Conservation (phyloP, 2,329 filamentous ascomycete species). For the Colletotrichum liriopes region DNA sequence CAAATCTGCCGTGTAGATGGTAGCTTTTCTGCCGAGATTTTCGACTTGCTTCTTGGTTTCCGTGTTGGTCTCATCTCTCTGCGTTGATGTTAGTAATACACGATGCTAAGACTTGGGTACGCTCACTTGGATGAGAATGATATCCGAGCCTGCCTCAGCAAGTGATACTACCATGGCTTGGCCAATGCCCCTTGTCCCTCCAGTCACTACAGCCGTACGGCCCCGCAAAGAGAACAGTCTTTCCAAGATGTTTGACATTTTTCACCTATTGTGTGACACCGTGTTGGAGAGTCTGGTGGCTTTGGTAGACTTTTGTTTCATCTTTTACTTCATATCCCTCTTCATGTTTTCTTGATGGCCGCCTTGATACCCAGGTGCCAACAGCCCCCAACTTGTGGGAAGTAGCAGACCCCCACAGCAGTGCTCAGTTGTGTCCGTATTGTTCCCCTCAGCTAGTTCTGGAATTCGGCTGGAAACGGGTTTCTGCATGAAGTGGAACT, state of each 20-base stretch:
- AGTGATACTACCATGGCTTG: constrained; percentile 46
- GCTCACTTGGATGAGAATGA: constrained; percentile 42
- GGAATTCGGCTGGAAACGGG: constrained; percentile 17
- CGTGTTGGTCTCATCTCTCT: constrained; percentile 45
- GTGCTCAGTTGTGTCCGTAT: constrained; percentile 1
- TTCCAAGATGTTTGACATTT: constrained; percentile 42
- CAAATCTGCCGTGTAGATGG: constrained; percentile 47
- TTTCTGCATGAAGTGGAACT: constrained; percentile 20
- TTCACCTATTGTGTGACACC: neutral
- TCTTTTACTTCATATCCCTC: constrained; percentile 11
- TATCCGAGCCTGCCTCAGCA: constrained; percentile 45
- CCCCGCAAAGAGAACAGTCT: constrained; percentile 45
- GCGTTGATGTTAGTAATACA: neutral
- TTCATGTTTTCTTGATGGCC: neutral
- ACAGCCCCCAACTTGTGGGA: neutral
- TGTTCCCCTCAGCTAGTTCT: constrained; percentile 1
- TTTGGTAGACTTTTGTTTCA: neutral
- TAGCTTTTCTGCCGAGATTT: constrained; percentile 45
- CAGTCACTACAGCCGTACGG: constrained; percentile 45
- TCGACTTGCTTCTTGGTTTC: constrained; percentile 44
- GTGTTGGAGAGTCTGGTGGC: neutral
- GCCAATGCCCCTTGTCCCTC: constrained; percentile 46
- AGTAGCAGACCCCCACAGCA: constrained; percentile 22
- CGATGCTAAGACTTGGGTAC: neutral
- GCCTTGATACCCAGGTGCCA: neutral